Conservation (phyloP, 2,329 filamentous ascomycete genomes). For the Colletotrichum musae region DNA sequence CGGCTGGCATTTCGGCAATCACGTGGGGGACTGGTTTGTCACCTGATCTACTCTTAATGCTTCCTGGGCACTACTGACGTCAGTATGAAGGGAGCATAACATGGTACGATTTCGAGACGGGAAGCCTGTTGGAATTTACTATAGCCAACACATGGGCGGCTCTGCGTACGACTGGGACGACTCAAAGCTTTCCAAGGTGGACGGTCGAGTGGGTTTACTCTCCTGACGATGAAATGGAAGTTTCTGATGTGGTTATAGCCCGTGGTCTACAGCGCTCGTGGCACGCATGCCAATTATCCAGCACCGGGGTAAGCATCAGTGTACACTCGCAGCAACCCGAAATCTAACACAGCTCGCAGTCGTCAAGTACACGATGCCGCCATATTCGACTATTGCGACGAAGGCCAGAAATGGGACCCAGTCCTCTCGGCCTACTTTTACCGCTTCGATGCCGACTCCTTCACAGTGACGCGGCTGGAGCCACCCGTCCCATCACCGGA, state of each 20-base stretch:
- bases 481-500: slow-evolving; percentile 5
- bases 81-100: slow-evolving; percentile 48
- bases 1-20: slow-evolving; percentile 50
- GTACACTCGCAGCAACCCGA: fast-evolving
- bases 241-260: slow-evolving; percentile 44
- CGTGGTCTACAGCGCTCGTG: slow-evolving; percentile 51
- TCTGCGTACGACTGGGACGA: slow-evolving; percentile 49
- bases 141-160: slow-evolving; percentile 48
- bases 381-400: slow-evolving; percentile 52
- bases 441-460: slow-evolving; percentile 47
- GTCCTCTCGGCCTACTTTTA: slow-evolving; percentile 54
- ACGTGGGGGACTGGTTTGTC: slow-evolving; percentile 47
- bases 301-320: slow-evolving; percentile 45
- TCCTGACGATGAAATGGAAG: slow-evolving; percentile 13
- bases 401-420: slow-evolving; percentile 52
- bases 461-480: slow-evolving; percentile 43
- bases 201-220: slow-evolving; percentile 46
- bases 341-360: slow-evolving; percentile 41
- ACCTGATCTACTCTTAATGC: too few relatives aligned
- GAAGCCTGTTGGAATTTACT: slow-evolving; percentile 48
- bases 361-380: slow-evolving; percentile 51
- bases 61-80: neutral
- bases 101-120: slow-evolving; percentile 50
- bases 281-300: slow-evolving; percentile 54
- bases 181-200: slow-evolving; percentile 41